Percentiles rank a stretch among this genome's conserved stretches.
These are phyloP conservation scores for Cardamine occulta DNA, from an alignment of 345 rosid genomes.

Conservation along the genomic window DNA sequence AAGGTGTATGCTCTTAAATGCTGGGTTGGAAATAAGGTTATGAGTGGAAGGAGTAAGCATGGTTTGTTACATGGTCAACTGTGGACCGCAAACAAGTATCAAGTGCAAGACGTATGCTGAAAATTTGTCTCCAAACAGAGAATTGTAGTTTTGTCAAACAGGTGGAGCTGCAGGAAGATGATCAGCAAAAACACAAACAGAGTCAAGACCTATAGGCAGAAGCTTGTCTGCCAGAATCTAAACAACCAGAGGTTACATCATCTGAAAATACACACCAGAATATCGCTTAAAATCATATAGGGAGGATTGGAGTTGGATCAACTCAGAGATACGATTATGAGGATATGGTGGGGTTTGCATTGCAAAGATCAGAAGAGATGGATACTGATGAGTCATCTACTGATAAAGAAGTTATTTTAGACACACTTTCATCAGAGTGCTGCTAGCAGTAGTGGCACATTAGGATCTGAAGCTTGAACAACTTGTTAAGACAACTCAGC, in stretches of 20 bases:
- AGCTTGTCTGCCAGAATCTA: not conserved
- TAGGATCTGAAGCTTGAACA: too few species aligned
- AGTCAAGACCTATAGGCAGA: not conserved
- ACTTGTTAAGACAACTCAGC: too few species aligned
- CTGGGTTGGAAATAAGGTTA: not conserved
- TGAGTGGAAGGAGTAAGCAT: not conserved
- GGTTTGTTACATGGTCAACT: not conserved
- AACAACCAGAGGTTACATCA: too few species aligned
- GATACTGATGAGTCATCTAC: not conserved
- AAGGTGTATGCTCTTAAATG: not conserved
- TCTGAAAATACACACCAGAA: too few species aligned
- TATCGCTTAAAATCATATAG: not conserved
- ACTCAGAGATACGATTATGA: not conserved
- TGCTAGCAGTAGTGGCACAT: too few species aligned
- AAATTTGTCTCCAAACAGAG: not conserved
- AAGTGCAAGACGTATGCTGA: not conserved
- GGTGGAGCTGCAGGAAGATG: not conserved
- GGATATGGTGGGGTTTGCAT: not conserved
- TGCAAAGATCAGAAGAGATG: not conserved
- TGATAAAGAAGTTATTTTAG: not conserved
- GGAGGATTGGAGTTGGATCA: not conserved
- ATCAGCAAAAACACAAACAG: not conserved
- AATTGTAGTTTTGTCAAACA: not conserved
- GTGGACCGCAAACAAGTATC: conserved; percentile 2
- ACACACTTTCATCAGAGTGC: too few species aligned